phyloP scores from a whole-genome alignment of 1,284 basidiomycete genomes.

The Cutaneotrichosporon cyanovorans region DNA sequence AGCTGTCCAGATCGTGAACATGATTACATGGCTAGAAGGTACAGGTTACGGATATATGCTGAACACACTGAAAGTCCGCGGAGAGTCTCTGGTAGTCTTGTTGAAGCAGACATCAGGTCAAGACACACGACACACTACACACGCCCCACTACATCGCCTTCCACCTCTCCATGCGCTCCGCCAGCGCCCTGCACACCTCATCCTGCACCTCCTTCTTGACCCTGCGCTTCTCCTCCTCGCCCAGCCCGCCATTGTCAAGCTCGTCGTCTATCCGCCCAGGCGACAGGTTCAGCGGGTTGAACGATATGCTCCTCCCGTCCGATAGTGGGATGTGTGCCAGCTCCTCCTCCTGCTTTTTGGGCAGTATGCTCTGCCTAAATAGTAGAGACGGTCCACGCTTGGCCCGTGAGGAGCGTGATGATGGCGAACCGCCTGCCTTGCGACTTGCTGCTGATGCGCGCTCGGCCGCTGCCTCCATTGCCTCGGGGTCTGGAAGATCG shows the following conservation, averaged over 20 bases:
- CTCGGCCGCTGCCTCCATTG: conserved; percentile 23
- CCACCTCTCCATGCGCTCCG: conserved; percentile 32
- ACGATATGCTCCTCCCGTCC: conserved; percentile 31
- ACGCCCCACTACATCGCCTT: conserved; percentile 12
- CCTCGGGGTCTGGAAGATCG: conserved; percentile 37
- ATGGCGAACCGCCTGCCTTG: neutral
- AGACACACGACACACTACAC: neutral
- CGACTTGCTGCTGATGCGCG: neutral
- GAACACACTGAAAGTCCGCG: neutral
- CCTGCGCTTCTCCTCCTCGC: conserved; percentile 20
- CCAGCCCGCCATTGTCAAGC: conserved; percentile 27
- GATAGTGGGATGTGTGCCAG: conserved; percentile 21
- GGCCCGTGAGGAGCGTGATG: neutral
- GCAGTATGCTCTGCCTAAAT: conserved; percentile 30
- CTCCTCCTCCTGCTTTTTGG: conserved; percentile 2
- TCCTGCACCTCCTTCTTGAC: conserved; percentile 15
- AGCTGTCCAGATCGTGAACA: neutral
- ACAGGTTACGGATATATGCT: neutral
- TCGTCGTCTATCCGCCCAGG: conserved; percentile 32
- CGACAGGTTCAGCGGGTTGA: conserved; percentile 30
- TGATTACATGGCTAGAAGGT: too few species aligned
- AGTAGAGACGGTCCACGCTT: conserved; percentile 32
- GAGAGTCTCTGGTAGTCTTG: neutral
- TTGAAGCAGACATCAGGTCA: neutral
- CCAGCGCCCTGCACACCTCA: conserved; percentile 25